phyloP scores from a whole-genome alignment of 2,329 filamentous ascomycete species.

The Aspergillus quadrilineatus region DNA sequence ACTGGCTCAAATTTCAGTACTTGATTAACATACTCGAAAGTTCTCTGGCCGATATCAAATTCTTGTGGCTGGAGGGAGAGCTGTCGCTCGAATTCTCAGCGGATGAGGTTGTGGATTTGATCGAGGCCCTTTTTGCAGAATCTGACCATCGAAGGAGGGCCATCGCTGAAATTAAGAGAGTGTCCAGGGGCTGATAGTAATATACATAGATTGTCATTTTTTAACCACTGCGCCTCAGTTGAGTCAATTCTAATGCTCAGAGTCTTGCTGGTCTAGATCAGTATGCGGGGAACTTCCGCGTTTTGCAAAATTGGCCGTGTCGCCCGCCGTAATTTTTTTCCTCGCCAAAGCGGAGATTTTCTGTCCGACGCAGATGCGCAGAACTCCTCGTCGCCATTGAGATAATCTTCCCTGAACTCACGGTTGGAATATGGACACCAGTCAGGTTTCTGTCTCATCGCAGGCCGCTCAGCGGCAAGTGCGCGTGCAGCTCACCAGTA shows the following conservation, averaged over 20 bases:
- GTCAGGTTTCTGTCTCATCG: conserved; percentile 19
- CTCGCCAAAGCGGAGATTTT: conserved; percentile 26
- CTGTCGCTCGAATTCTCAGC: conserved; percentile 60
- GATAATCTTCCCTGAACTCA: conserved; percentile 1
- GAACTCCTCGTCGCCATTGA: background rate
- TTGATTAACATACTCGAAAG: conserved; percentile 63
- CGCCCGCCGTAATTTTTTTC: conserved; percentile 42
- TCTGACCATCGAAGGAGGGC: conserved; percentile 58
- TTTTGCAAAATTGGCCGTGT: conserved; percentile 42
- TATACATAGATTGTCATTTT: background rate
- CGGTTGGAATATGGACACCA: conserved; percentile 27
- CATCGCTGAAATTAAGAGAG: conserved; percentile 56
- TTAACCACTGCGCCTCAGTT: no score
- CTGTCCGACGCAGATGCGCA: conserved; percentile 6
- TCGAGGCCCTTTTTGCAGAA: conserved; percentile 64
- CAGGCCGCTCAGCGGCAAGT: conserved; percentile 48
- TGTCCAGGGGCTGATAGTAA: conserved; percentile 22
- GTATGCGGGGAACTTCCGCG: conserved; percentile 30
- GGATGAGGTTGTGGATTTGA: conserved; percentile 63
- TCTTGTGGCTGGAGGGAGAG: conserved; percentile 64
- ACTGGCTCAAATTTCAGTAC: conserved; percentile 67
- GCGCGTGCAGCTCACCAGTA: conserved; percentile 54
- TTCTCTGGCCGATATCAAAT: conserved; percentile 64
- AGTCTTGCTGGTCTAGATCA: background rate
- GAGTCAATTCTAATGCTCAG: background rate